phyloP scores from a whole-genome alignment of 2,329 filamentous ascomycete genomes.

The Zalaria obscura region DNA sequence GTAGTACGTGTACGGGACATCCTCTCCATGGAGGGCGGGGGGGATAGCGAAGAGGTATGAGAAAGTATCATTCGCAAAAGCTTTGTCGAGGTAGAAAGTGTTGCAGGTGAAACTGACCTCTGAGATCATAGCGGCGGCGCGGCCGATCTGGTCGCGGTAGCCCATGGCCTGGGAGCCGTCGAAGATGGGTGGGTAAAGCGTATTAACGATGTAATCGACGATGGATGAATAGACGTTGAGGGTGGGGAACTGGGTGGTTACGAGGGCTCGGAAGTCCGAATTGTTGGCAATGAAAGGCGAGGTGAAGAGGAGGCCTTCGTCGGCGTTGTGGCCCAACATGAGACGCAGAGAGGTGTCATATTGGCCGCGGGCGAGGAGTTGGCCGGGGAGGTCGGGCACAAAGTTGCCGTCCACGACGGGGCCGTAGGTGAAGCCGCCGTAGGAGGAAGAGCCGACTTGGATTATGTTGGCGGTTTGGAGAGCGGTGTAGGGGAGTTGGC shows the following conservation, averaged over 20 bases:
- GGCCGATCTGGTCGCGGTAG: conserved; percentile 31
- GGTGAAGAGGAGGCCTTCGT: conserved; percentile 32
- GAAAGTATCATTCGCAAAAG: conserved; percentile 32
- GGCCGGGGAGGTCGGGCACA: conserved; percentile 30
- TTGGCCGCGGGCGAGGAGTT: conserved; percentile 27
- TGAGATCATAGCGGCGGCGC: conserved; percentile 25
- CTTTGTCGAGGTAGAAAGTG: conserved; percentile 34
- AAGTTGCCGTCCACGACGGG: conserved; percentile 38
- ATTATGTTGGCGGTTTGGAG: conserved; percentile 30
- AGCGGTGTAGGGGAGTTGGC: conserved; percentile 22
- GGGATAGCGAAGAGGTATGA: conserved; percentile 39
- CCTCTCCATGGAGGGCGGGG: conserved; percentile 38
- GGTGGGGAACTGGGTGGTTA: conserved; percentile 16
- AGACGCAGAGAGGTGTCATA: conserved; percentile 31
- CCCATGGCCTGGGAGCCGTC: conserved; percentile 25
- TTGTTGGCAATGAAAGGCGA: conserved; percentile 21
- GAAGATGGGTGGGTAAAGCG: conserved; percentile 36
- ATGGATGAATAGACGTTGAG: conserved; percentile 13
- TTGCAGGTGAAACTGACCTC: conserved; percentile 37
- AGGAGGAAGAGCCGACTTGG: conserved; percentile 25
- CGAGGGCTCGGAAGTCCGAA: conserved; percentile 12
- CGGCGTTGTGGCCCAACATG: conserved; percentile 29
- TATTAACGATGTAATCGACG: conserved; percentile 27
- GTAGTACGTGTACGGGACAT: conserved; percentile 40
- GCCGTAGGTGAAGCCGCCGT: conserved; percentile 29